Percentiles rank a stretch among this genome's conserved stretches.
Conservation (phyloP, 495 filamentous ascomycete genomes). For the Penicillium angulare region DNA sequence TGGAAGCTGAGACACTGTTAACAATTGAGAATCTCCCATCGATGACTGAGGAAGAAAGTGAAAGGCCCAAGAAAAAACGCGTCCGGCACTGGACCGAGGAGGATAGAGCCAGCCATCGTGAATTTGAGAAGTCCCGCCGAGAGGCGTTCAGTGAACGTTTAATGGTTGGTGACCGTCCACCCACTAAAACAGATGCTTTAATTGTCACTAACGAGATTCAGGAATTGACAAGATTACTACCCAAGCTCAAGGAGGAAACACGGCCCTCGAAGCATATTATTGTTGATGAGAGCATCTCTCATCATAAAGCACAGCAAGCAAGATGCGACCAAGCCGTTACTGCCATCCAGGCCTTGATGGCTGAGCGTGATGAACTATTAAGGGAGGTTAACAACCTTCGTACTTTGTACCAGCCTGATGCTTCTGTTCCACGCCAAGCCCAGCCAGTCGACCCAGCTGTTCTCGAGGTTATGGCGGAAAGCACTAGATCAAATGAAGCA, state of each 20-base stretch:
- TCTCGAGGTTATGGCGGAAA: constrained; percentile 5
- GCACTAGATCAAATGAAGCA: background rate
- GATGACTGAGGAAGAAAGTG: background rate
- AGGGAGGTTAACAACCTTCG: constrained; percentile 12
- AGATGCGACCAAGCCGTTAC: background rate
- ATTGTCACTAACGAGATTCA: background rate
- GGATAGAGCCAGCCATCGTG: constrained; percentile 14
- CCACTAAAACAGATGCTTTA: background rate
- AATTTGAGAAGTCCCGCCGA: constrained; percentile 19
- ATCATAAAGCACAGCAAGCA: constrained; percentile 13
- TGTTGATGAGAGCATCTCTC: constrained; percentile 15
- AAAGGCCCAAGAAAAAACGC: constrained; percentile 15
- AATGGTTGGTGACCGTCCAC: constrained; percentile 1
- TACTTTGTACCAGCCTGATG: constrained; percentile 6
- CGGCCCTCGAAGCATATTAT: constrained; percentile 19
- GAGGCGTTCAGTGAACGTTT: constrained; percentile 17
- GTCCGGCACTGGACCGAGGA: constrained; percentile 18
- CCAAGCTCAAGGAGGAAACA: constrained; percentile 8
- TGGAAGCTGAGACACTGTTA: background rate
- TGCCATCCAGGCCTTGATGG: constrained; percentile 2
- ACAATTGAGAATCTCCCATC: background rate
- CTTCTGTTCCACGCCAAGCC: constrained; percentile 11
- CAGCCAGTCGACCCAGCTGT: constrained; percentile 13
- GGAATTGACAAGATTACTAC: constrained; percentile 13
- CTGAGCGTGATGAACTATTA: constrained; percentile 13